Evolutionary conservation across 345 rosid genomes (phyloP), one percentile per base, ranked within the genome.

Genomic region (Citropsis articulata): DNA sequence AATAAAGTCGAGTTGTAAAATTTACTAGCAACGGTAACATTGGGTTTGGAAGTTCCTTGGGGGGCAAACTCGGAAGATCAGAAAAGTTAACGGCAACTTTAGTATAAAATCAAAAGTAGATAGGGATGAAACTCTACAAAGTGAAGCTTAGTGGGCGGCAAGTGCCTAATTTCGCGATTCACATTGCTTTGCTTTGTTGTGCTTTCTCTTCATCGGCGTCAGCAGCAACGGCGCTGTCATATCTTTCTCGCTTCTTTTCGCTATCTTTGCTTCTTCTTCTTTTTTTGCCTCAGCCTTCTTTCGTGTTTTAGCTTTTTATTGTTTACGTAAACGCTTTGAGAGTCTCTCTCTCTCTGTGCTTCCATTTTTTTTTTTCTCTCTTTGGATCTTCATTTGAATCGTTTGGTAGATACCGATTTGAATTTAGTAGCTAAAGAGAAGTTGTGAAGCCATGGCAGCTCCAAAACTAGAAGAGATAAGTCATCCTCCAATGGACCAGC

Each of bases 401-500:
- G 60, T 72, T 75, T 72, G 30, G 72, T 78, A 69, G 61, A 66
- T 36, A 71, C 81, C 80, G 88, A 62, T 76, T 81, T 75, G 76
- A 67, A 80, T 33, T 69, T 57, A 33, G 45, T 42, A 25, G 67
- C 78, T 18, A 28, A 59, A 62, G 21, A 53, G 12, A 28, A n/a
- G 33, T 55, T 67, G 35, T 77, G 73, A 82, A 81, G 81, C 75
- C 59, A 92, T 92, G 95, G 98, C 86, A 78, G 93, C 94, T 82
- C 90, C 92, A 36, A 96, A 96, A 78, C 93, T 90, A 66, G 98
- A 96, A 79, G 99, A 96, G 84, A 94, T 94, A 38, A 85, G 85
- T 62, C 97, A 92, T 76, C 93, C 92, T 24, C 95, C 99, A 71
- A 90, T 89, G 97, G 99, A 96, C 84, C 98, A 96, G 83, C 99